Percentiles rank a stretch among this genome's conserved stretches.
phyloP scores from a whole-genome alignment of 2,329 filamentous ascomycete genomes.

The Aureobasidium zeae region DNA sequence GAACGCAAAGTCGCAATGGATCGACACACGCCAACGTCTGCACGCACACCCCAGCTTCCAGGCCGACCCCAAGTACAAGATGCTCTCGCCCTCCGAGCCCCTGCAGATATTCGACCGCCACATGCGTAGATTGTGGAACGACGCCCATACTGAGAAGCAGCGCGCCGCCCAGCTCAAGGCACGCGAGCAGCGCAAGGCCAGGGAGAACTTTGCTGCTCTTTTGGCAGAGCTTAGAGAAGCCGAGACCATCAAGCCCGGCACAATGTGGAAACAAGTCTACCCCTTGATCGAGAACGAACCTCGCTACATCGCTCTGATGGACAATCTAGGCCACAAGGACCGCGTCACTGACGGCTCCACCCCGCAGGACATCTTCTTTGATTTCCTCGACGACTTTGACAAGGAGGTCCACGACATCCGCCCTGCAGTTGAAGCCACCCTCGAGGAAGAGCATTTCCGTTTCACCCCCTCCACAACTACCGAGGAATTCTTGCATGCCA shows the following conservation, averaged over 20 bases:
- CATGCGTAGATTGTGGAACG: slow-evolving; percentile 82
- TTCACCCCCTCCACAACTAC: slow-evolving; percentile 53
- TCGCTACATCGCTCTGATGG: slow-evolving; percentile 74
- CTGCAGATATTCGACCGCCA: slow-evolving; percentile 90
- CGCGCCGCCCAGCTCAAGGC: slow-evolving; percentile 73
- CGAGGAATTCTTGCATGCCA: slow-evolving; percentile 74
- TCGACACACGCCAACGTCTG: slow-evolving; percentile 75
- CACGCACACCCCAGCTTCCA: slow-evolving; percentile 68
- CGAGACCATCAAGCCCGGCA: slow-evolving; percentile 78
- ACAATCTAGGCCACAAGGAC: slow-evolving; percentile 46
- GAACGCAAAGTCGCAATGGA: slow-evolving; percentile 91
- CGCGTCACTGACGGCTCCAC: slow-evolving; percentile 52
- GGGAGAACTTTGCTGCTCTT: slow-evolving; percentile 69
- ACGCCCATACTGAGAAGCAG: slow-evolving; percentile 84
- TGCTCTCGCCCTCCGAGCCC: slow-evolving; percentile 79
- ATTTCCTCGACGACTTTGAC: slow-evolving; percentile 88
- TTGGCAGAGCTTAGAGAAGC: slow-evolving; percentile 63
- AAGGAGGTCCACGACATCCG: slow-evolving; percentile 69
- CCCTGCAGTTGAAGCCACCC: slow-evolving; percentile 66
- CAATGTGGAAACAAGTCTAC: slow-evolving; percentile 79
- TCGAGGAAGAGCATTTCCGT: slow-evolving; percentile 19
- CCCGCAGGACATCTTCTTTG: slow-evolving; percentile 91
- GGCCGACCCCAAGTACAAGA: slow-evolving; percentile 73
- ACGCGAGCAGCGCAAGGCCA: slow-evolving; percentile 73
- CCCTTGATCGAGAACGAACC: slow-evolving; percentile 68